Conservation (phyloP, 2,329 filamentous ascomycete genomes). For the Alternaria conjuncta region DNA sequence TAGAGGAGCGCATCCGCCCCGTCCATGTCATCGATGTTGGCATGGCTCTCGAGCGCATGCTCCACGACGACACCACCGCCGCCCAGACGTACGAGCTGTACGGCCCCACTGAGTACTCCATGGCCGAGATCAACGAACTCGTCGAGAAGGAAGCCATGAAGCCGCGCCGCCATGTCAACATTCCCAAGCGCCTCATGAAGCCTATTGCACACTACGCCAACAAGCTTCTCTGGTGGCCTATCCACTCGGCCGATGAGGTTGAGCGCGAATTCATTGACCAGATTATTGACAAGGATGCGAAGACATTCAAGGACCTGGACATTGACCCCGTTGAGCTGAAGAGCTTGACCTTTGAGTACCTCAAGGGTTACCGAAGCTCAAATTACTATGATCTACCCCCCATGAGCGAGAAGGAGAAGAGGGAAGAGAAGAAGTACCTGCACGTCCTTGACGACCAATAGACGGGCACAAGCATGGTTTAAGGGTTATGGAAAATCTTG, state of each 20-base stretch:
- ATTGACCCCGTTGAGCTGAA: slow-evolving; percentile 88
- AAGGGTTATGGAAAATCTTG: slow-evolving; percentile 22
- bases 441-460: slow-evolving; percentile 68
- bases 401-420: slow-evolving; percentile 91
- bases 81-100: slow-evolving; percentile 93
- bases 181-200: slow-evolving; percentile 82
- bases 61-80: slow-evolving; percentile 87
- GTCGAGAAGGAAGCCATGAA: slow-evolving; percentile 94
- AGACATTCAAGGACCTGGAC: slow-evolving; percentile 92
- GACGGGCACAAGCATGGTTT: slow-evolving; percentile 2
- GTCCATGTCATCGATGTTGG: slow-evolving; percentile 94
- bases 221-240: slow-evolving; percentile 86
- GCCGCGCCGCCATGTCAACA: slow-evolving; percentile 85
- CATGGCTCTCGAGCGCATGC: slow-evolving; percentile 84
- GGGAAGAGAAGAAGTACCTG: slow-evolving; percentile 94
- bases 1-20: slow-evolving; percentile 89
- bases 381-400: slow-evolving; percentile 93
- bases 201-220: slow-evolving; percentile 77
- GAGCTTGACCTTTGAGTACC: slow-evolving; percentile 89
- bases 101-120: slow-evolving; percentile 90
- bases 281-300: slow-evolving; percentile 84
- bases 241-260: slow-evolving; percentile 81
- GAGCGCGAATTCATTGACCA: slow-evolving; percentile 95
- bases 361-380: slow-evolving; percentile 90
- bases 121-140: slow-evolving; percentile 82